Evolutionary conservation across 139 green algal genomes (phyloP).

Genomic region (Chlamydomonas eustigma): DNA sequence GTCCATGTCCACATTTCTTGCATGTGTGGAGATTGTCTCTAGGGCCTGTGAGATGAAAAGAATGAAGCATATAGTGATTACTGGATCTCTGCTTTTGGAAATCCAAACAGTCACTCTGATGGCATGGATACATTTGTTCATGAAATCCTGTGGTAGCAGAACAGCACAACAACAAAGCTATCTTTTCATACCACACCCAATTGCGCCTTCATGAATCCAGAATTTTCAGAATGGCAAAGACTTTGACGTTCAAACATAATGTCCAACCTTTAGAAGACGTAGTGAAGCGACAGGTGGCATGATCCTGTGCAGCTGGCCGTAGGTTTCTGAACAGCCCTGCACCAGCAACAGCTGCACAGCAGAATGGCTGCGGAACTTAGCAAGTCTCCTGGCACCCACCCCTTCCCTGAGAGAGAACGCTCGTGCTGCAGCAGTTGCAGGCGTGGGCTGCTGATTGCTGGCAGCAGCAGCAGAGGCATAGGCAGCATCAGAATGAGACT

Average conservation of each 20-base stretch:
- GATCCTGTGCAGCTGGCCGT: slow-evolving; percentile 3
- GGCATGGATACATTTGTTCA: too few relatives aligned
- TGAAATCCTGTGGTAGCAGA: too few relatives aligned
- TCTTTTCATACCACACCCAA: too few relatives aligned
- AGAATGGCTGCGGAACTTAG: slow-evolving; percentile 63
- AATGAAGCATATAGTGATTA: too few relatives aligned
- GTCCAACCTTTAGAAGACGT: slow-evolving; percentile 14
- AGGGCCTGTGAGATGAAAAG: slow-evolving; percentile 67
- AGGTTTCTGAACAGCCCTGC: slow-evolving; percentile 38
- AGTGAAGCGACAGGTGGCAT: background rate
- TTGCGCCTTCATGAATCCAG: too few relatives aligned
- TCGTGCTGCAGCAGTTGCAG: slow-evolving; percentile 9
- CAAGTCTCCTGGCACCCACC: slow-evolving; percentile 71
- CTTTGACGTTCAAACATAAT: too few relatives aligned
- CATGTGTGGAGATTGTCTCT: slow-evolving; percentile 52
- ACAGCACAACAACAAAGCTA: too few relatives aligned
- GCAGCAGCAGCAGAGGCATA: background rate
- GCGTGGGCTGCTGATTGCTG: background rate
- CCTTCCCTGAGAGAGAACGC: slow-evolving; percentile 59
- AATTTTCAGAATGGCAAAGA: too few relatives aligned
- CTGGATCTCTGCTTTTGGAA: too few relatives aligned
- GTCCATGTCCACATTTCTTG: slow-evolving; percentile 67
- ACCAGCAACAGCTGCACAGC: slow-evolving; percentile 89
- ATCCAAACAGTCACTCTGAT: too few relatives aligned
- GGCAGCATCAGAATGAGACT: background rate